phyloP scores from a whole-genome alignment of 2,329 filamentous ascomycete genomes.

The Rhynchosporium graminicola region DNA sequence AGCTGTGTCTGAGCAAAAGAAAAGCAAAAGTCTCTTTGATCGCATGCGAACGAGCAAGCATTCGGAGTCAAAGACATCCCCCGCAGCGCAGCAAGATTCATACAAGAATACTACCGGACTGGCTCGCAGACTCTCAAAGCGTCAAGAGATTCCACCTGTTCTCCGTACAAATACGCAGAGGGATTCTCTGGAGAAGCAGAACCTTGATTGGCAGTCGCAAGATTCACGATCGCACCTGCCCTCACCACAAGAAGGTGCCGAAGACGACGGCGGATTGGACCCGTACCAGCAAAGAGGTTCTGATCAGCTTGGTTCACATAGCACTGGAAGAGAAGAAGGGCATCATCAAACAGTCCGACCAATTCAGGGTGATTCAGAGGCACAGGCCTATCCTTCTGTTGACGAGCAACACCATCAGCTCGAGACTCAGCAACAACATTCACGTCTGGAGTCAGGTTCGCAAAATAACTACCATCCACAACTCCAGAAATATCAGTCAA shows the following conservation, averaged over 20 bases:
- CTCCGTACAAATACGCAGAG: slow-evolving; percentile 47
- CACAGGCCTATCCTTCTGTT: slow-evolving; percentile 24
- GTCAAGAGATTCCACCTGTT: slow-evolving; percentile 49
- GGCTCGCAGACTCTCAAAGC: slow-evolving; percentile 58
- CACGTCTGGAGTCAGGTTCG: slow-evolving; percentile 28
- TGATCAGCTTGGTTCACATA: slow-evolving; percentile 23
- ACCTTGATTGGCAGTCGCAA: slow-evolving; percentile 40
- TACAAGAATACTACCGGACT: slow-evolving; percentile 54
- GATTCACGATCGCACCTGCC: slow-evolving; percentile 34
- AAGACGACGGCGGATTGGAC: slow-evolving; percentile 36
- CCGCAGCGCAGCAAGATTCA: slow-evolving; percentile 22
- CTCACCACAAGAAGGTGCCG: slow-evolving; percentile 37
- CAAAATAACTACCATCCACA: slow-evolving; percentile 37
- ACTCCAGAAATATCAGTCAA: slow-evolving; percentile 33
- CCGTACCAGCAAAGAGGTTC: slow-evolving; percentile 36
- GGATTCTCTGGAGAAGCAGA: slow-evolving; percentile 44
- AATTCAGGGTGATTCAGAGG: slow-evolving; percentile 32
- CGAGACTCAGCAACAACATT: slow-evolving; percentile 29
- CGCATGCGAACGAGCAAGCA: slow-evolving; percentile 36
- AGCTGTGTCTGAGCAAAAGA: slow-evolving; percentile 35
- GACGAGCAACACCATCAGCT: slow-evolving; percentile 42
- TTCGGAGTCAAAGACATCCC: slow-evolving; percentile 32
- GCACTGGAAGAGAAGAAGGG: slow-evolving; percentile 26
- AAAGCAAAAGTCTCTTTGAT: slow-evolving; percentile 37
- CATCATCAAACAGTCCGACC: slow-evolving; percentile 36